These are phyloP conservation scores for Daldinia sp. DNA, from an alignment of 2,329 filamentous ascomycete genomes.

Conservation along the genomic window DNA sequence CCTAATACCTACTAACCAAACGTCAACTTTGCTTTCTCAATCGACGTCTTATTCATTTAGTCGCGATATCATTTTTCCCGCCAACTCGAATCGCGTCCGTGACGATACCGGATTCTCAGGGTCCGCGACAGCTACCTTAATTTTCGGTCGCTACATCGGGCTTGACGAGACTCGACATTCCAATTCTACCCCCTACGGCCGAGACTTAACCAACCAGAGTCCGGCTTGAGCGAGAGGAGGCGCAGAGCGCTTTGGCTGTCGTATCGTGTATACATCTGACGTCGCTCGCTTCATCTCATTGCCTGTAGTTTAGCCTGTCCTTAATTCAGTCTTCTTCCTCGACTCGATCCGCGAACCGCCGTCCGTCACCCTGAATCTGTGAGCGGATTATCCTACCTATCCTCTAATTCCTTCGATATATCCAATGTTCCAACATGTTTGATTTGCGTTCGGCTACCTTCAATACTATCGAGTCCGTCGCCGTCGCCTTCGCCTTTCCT, in stretches of 20 bases:
- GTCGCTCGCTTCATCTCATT: conserved; percentile 35
- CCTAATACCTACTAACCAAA: conserved; percentile 20
- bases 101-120: conserved; percentile 16
- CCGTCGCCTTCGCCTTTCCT: conserved; percentile 43
- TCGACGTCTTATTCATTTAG: conserved; percentile 4
- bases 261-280: conserved; percentile 30
- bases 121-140: conserved; percentile 27
- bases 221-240: conserved; percentile 21
- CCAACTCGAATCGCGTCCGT: conserved; percentile 22
- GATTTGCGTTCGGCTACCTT: conserved; percentile 39
- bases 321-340: conserved; percentile 20
- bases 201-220: conserved; percentile 26
- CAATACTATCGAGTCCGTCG: conserved; percentile 40
- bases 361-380: conserved; percentile 12
- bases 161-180: conserved; percentile 35
- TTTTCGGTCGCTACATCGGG: conserved; percentile 15
- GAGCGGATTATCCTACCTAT: conserved; percentile 14
- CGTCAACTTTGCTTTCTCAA: conserved; percentile 7
- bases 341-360: conserved; percentile 6
- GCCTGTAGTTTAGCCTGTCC: conserved; percentile 21
- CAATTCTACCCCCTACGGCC: conserved; percentile 26
- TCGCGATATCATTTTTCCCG: conserved; percentile 16
- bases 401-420: conserved; percentile 17
- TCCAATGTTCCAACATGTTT: conserved; percentile 48
- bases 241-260: conserved; percentile 30